Conservation (phyloP, 352 stramenopile species). For the Phytophthora tentaculata region DNA sequence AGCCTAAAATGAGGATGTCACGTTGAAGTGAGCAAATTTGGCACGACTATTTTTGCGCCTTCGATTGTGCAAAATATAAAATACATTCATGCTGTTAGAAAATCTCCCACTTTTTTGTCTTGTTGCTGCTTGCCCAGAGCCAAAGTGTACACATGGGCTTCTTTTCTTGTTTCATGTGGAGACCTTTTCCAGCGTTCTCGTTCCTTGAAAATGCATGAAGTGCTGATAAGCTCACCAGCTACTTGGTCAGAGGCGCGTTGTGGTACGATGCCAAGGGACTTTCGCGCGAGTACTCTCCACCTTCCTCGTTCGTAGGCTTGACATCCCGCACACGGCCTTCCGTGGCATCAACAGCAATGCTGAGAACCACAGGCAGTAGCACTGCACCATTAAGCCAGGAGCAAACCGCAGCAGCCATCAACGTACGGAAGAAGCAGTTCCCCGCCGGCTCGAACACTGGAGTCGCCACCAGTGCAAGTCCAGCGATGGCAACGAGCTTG, state of each 20-base stretch:
- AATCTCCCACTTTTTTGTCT: conserved; percentile 8
- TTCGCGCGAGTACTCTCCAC: conserved; percentile 39
- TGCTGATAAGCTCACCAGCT: conserved; percentile 9
- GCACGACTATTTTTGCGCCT: conserved; percentile 30
- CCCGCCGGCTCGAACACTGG: conserved; percentile 48
- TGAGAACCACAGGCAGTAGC: conserved; percentile 53
- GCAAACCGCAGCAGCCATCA: conserved; percentile 46
- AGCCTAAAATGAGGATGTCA: conserved; percentile 25
- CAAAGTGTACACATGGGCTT: conserved; percentile 26
- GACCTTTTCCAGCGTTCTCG: conserved; percentile 13
- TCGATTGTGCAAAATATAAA: conserved; percentile 31
- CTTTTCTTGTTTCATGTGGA: conserved; percentile 27
- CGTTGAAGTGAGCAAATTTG: conserved; percentile 5
- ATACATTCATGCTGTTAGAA: conserved; percentile 41
- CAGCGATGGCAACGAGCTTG: conserved; percentile 50
- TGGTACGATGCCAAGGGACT: conserved; percentile 44
- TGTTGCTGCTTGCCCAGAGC: conserved; percentile 20
- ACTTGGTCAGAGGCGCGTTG: conserved; percentile 27
- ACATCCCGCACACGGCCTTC: conserved; percentile 46
- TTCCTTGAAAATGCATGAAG: conserved; percentile 1
- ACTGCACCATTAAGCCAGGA: conserved; percentile 43
- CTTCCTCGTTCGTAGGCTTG: conserved; percentile 48
- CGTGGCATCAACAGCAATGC: conserved; percentile 47
- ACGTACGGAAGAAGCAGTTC: conserved; percentile 51
- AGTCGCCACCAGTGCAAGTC: conserved; percentile 42